Evolutionary conservation across 2,329 filamentous ascomycete species (phyloP).

Genomic region (Talaromyces sp.): DNA sequence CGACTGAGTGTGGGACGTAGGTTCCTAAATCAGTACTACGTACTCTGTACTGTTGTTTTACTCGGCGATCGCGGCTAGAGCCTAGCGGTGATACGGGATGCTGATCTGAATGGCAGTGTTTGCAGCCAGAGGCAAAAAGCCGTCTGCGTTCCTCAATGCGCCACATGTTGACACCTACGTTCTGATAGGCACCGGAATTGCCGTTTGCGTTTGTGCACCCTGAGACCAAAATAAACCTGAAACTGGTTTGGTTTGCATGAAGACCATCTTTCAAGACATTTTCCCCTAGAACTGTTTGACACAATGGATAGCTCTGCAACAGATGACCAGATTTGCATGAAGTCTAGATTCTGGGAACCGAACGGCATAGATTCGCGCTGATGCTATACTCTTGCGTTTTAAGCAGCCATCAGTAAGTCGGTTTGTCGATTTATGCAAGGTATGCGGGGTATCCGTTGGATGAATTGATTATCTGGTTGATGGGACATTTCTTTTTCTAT

Average conservation of each 20-base stretch:
- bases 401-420: neutral
- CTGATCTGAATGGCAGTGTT: neutral
- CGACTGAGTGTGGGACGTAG: neutral
- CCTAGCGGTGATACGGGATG: neutral
- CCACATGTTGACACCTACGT: neutral
- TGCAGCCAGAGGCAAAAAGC: neutral
- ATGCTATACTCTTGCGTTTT: neutral
- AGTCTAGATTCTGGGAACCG: neutral
- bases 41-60: neutral
- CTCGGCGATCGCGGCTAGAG: neutral
- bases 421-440: neutral
- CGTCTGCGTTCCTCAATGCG: neutral
- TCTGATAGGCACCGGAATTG: neutral
- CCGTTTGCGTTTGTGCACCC: neutral
- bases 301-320: neutral
- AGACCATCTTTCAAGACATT: neutral
- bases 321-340: neutral
- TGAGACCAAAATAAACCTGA: neutral
- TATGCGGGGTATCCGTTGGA: neutral
- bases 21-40: too few relatives aligned
- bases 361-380: neutral
- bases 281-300: neutral
- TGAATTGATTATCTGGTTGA: neutral
- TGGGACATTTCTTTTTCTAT: neutral
- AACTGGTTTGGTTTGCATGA: neutral